Conservation (phyloP, 176 grass and related monocot genomes). For the Avena sativa region DNA sequence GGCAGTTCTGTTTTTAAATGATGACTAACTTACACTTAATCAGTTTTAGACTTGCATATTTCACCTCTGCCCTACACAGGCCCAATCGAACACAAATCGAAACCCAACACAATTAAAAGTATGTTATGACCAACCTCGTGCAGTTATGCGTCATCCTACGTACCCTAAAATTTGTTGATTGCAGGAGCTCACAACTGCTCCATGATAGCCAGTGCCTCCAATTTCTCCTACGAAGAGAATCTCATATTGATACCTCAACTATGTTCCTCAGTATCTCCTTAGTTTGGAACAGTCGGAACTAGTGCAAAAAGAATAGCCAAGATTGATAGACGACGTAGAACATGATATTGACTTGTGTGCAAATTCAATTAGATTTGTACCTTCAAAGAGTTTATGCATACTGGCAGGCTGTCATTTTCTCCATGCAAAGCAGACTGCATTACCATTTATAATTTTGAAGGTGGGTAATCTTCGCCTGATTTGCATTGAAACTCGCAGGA, state of each 20-base stretch:
- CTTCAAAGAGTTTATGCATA: background rate
- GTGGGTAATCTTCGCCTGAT: background rate
- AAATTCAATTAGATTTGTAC: slow-evolving; percentile 15
- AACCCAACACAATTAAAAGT: background rate
- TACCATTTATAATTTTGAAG: background rate
- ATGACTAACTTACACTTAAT: background rate
- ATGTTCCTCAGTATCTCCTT: background rate
- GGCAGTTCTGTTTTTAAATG: background rate
- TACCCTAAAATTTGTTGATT: background rate
- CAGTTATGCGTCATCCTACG: background rate
- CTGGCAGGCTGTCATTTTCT: slow-evolving; percentile 10
- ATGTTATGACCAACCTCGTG: background rate
- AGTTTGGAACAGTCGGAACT: background rate
- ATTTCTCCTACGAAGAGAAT: background rate
- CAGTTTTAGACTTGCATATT: background rate
- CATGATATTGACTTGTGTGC: background rate
- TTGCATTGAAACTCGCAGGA: background rate
- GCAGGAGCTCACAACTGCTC: background rate
- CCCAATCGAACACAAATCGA: background rate
- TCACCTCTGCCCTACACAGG: background rate
- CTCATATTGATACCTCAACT: background rate
- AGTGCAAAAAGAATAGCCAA: background rate
- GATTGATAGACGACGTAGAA: background rate
- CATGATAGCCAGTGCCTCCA: background rate
- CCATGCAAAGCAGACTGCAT: slow-evolving; percentile 11